A percentile compares a stretch with the other conserved stretches of the same genome.
Conservation (phyloP, 2,329 filamentous ascomycete species). For the Ceratocystis destructans region DNA sequence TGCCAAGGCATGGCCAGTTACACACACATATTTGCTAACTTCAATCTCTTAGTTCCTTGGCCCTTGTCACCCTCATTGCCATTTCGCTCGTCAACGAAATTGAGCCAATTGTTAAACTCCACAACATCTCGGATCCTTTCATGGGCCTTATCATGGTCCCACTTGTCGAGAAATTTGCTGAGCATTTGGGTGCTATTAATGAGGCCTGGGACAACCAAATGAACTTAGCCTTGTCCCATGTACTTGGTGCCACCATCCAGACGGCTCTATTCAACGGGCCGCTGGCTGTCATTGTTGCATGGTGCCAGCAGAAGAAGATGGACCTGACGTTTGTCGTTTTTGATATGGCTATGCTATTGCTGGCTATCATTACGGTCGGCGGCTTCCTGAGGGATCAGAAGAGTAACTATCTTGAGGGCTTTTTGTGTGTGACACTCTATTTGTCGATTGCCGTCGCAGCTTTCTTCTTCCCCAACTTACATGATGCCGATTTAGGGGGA, state of each 20-base stretch:
- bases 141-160: constrained; percentile 64
- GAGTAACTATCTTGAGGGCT: constrained; percentile 80
- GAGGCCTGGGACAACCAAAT: constrained; percentile 75
- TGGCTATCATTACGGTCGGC: constrained; percentile 75
- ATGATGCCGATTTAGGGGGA: not conserved
- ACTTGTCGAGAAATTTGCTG: constrained; percentile 73
- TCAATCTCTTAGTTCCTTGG: constrained; percentile 38
- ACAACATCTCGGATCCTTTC: constrained; percentile 38
- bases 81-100: constrained; percentile 63
- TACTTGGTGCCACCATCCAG: constrained; percentile 75
- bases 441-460: constrained; percentile 46
- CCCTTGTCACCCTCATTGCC: constrained; percentile 59
- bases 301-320: constrained; percentile 59
- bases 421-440: constrained; percentile 59
- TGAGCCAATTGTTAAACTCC: constrained; percentile 37
- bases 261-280: constrained; percentile 81
- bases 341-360: constrained; percentile 65
- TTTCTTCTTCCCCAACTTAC: constrained; percentile 40
- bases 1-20: not conserved
- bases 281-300: constrained; percentile 68
- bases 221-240: constrained; percentile 75
- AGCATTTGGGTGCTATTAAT: constrained; percentile 71
- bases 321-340: constrained; percentile 78
- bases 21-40: not conserved
- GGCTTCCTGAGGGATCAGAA: constrained; percentile 80